Percentiles rank a stretch among this genome's conserved stretches.
Conservation (phyloP, 1,284 basidiomycete species). For the Wallemia ichthyophaga region DNA sequence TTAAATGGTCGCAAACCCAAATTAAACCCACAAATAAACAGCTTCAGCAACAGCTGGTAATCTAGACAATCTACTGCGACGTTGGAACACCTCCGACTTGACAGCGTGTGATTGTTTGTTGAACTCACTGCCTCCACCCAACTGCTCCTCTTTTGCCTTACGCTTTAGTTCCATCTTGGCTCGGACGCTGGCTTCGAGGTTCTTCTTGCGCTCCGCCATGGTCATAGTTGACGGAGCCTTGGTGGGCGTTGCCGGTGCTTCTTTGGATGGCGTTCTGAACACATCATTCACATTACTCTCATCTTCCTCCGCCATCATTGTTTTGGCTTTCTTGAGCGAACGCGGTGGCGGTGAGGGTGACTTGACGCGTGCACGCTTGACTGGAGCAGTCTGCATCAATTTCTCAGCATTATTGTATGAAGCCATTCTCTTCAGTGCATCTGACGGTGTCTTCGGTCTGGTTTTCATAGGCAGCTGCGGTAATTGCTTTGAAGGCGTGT, state of each 20-base stretch:
- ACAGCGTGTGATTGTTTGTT: neutral
- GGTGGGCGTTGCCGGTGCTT: neutral
- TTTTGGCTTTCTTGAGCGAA: neutral
- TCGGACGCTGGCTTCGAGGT: neutral
- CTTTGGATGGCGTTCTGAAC: neutral
- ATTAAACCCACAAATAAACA: neutral
- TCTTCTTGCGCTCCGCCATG: neutral
- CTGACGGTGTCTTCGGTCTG: neutral
- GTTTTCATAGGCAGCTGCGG: neutral
- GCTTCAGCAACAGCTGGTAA: neutral
- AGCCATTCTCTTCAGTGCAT: neutral
- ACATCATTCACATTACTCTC: neutral
- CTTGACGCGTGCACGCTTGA: neutral
- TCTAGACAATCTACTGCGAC: neutral
- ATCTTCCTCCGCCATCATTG: neutral
- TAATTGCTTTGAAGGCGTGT: neutral
- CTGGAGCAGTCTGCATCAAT: neutral
- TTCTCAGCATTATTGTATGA: neutral
- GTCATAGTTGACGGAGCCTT: neutral
- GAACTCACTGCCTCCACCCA: no score
- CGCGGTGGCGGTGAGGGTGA: neutral
- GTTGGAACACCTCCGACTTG: neutral
- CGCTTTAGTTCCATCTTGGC: neutral
- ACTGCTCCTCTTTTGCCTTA: neutral
- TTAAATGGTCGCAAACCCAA: no score